phyloP scores from a whole-genome alignment of 164 flowering plant genomes.

The Dillenia suffruticosa region DNA sequence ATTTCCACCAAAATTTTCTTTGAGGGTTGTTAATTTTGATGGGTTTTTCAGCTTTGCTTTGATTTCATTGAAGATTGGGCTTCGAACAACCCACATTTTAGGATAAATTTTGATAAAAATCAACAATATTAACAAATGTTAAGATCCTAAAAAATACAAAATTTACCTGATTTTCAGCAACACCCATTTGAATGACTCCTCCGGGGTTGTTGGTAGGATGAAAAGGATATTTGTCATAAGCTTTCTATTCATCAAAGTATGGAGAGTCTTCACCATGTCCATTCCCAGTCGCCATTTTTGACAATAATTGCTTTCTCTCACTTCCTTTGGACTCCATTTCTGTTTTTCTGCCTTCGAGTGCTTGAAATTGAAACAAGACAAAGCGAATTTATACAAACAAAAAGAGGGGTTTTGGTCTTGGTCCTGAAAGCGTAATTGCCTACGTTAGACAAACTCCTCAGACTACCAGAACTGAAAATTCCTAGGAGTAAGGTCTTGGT shows the following conservation, averaged over 20 bases:
- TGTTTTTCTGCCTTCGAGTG: too few relatives aligned
- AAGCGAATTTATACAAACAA: too few relatives aligned
- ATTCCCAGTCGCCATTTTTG: conserved; percentile 44
- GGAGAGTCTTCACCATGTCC: conserved; percentile 65
- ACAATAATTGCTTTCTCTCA: conserved; percentile 18
- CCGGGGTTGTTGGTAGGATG: conserved; percentile 35
- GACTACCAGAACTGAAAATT: too few relatives aligned
- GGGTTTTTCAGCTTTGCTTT: conserved; percentile 54
- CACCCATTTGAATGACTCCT: conserved; percentile 74
- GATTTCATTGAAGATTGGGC: conserved; percentile 74
- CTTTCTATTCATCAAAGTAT: conserved; percentile 73
- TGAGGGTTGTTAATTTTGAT: too few relatives aligned
- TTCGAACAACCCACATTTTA: conserved; percentile 53
- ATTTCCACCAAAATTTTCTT: too few relatives aligned
- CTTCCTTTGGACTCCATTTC: too few relatives aligned
- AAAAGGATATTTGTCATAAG: conserved; percentile 52
- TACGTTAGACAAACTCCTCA: too few relatives aligned
- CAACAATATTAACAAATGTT: background rate
- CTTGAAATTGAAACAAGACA: too few relatives aligned
- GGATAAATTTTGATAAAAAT: too few relatives aligned
- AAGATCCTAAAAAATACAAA: background rate
- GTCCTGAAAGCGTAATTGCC: too few relatives aligned
- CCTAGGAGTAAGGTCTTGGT: too few relatives aligned
- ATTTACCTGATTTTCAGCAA: conserved; percentile 61
- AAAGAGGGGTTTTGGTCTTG: too few relatives aligned